phyloP scores from a whole-genome alignment of 768 basidiomycete species.

The Pholiota microspora region DNA sequence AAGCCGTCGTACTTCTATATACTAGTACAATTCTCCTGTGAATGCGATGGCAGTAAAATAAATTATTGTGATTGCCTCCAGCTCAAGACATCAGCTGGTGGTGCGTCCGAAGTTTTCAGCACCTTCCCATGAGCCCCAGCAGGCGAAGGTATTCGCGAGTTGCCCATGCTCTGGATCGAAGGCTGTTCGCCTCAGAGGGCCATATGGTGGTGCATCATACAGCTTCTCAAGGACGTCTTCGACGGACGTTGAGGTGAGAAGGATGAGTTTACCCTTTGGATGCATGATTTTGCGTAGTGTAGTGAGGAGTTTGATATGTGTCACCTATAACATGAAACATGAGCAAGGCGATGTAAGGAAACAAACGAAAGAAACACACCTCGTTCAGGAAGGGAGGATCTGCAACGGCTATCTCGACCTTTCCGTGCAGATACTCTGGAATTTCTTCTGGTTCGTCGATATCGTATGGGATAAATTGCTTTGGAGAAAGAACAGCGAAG shows the following conservation, averaged over 20 bases:
- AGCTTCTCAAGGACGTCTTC: constrained; percentile 30
- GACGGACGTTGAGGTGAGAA: constrained; percentile 41
- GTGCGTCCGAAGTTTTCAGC: constrained; percentile 30
- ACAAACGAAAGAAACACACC: constrained; percentile 23
- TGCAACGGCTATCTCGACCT: constrained; percentile 37
- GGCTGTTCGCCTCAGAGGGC: constrained; percentile 33
- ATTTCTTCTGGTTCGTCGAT: constrained; percentile 40
- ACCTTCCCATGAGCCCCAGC: constrained; percentile 43
- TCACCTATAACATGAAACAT: constrained; percentile 27
- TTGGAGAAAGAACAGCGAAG: constrained; percentile 37
- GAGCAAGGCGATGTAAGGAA: neutral
- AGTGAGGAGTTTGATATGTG: constrained; percentile 35
- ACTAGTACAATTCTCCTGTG: neutral
- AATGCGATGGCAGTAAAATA: neutral
- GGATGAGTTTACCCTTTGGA: constrained; percentile 35
- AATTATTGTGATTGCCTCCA: neutral
- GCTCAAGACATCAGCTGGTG: too few relatives aligned
- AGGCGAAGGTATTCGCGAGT: constrained; percentile 41
- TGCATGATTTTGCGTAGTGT: constrained; percentile 40
- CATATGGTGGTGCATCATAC: constrained; percentile 35
- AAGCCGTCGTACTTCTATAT: neutral
- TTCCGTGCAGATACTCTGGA: constrained; percentile 29
- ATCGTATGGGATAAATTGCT: constrained; percentile 41
- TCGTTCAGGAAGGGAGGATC: constrained; percentile 49
- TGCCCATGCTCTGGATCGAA: constrained; percentile 35